These are phyloP conservation scores for Colletotrichum sp. DNA, from an alignment of 2,329 filamentous ascomycete genomes.

Conservation along the genomic window DNA sequence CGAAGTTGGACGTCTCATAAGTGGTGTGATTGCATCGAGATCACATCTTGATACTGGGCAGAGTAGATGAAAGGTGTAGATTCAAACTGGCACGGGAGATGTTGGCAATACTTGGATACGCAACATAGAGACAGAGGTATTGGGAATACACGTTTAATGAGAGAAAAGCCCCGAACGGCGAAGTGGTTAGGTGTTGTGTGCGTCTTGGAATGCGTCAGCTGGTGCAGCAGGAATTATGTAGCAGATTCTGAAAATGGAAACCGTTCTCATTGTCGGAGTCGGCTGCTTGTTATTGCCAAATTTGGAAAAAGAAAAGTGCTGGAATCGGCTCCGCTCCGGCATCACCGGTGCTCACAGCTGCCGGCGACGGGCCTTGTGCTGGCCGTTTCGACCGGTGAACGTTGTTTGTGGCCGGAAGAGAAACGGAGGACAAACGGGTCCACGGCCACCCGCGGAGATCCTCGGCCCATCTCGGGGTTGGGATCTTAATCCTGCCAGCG, in stretches of 20 bases:
- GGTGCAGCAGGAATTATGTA: background rate
- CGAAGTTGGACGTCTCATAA: background rate
- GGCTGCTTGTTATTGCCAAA: background rate
- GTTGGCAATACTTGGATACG: background rate
- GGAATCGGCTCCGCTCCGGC: background rate
- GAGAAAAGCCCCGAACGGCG: background rate
- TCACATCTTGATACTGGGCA: background rate
- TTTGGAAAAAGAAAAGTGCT: background rate
- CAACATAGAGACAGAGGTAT: too few relatives aligned
- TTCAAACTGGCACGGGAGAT: background rate
- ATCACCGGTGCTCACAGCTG: background rate
- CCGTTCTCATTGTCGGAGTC: background rate
- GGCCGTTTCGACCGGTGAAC: slow-evolving; percentile 5
- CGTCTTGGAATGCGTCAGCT: background rate
- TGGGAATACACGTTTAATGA: background rate
- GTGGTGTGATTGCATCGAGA: background rate
- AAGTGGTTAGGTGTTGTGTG: background rate
- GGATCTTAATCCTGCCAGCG: background rate
- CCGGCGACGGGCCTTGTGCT: background rate
- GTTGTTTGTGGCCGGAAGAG: background rate
- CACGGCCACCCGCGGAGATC: background rate
- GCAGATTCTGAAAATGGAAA: background rate
- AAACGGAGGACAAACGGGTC: background rate
- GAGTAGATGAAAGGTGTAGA: background rate
- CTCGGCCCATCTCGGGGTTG: slow-evolving; percentile 9